Base-by-base conservation (phyloP, 2,329 filamentous ascomycete species). In the Talaromyces islandicus region DNA sequence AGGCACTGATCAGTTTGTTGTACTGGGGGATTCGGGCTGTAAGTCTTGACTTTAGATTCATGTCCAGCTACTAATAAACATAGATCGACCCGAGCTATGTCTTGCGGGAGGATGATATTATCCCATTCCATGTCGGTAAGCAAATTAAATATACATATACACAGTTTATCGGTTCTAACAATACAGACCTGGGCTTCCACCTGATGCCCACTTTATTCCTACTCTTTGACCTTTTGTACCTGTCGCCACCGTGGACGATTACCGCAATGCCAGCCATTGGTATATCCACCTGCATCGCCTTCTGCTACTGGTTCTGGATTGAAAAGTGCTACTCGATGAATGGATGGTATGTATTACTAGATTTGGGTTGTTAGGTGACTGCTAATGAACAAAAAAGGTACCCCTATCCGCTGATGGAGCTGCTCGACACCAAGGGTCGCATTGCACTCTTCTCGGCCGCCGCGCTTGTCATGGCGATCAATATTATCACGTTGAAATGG, bases 361-460 rank as follows among this genome's bases (percentile, higher is more conserved):
- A 2, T 11, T 25, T 3, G 19, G 1, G 14, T 7, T 56, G 21
- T 14, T 2, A n/a, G 64, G 25, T 67, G 3, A 56, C 41, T 41
- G 10, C 24, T 73, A 66, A 56, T 46, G 11, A 2, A 21, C 21
- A 1, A 60, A 48, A 43, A 19, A 89, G 87, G 80, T 95, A 96
- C 67, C 91, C 92, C 0, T 96, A 97, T 73, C 92, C 92, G 1
- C 82, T 96, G 27, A 93, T 97, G 64, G 86, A 80, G 9, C 71
- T 89, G 51, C 77, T 95, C 48, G 81, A 80, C 55, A 88, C 85
- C 0, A 70, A 77, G 54, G 87, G 91, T 69, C 83, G 92, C 21
- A 77, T 86, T 9, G 75, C 83, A 0, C 78, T 96, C 10, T 96
- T 95, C 66, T 80, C 80, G 0, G 76, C 84, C 19, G 89, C 89